These are phyloP conservation scores for Xylaria sp. DNA, from an alignment of 2,329 filamentous ascomycete genomes.

Conservation along the genomic window DNA sequence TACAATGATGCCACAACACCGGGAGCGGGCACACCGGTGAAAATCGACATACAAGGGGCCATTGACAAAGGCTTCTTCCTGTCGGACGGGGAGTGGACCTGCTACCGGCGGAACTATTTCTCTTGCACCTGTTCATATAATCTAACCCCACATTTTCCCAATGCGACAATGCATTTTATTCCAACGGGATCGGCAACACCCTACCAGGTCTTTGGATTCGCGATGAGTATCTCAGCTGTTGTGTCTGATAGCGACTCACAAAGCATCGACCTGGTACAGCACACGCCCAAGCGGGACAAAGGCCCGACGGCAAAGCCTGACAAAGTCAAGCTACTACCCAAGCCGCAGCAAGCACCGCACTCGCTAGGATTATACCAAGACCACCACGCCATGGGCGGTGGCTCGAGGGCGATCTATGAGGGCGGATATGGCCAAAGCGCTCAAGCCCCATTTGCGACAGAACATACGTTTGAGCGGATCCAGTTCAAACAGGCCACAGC, in stretches of 20 bases:
- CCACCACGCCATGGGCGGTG: conserved; percentile 50
- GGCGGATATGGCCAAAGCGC: conserved; percentile 52
- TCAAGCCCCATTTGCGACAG: conserved; percentile 57
- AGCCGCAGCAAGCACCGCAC: conserved; percentile 62
- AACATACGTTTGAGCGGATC: conserved; percentile 83
- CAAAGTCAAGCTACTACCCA: conserved; percentile 74
- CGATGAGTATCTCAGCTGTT: conserved; percentile 85
- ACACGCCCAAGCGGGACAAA: conserved; percentile 92
- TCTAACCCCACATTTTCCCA: conserved; percentile 67
- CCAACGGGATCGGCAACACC: conserved; percentile 63
- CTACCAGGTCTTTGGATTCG: conserved; percentile 77
- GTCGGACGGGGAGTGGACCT: conserved; percentile 86
- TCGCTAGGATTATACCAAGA: conserved; percentile 59
- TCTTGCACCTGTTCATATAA: conserved; percentile 83
- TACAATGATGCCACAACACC: conserved; percentile 62
- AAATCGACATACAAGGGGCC: conserved; percentile 78
- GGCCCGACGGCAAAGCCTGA: conserved; percentile 81
- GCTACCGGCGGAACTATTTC: conserved; percentile 92
- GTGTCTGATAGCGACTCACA: conserved; percentile 82
- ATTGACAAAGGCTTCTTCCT: conserved; percentile 93
- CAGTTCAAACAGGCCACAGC: conserved; percentile 95
- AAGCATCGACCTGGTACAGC: conserved; percentile 84
- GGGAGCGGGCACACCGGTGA: conserved; percentile 60
- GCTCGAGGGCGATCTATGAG: conserved; percentile 56
- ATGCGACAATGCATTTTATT: conserved; percentile 63